Conservation (phyloP, 139 green algal genomes). For the Desmodesmus armatus region DNA sequence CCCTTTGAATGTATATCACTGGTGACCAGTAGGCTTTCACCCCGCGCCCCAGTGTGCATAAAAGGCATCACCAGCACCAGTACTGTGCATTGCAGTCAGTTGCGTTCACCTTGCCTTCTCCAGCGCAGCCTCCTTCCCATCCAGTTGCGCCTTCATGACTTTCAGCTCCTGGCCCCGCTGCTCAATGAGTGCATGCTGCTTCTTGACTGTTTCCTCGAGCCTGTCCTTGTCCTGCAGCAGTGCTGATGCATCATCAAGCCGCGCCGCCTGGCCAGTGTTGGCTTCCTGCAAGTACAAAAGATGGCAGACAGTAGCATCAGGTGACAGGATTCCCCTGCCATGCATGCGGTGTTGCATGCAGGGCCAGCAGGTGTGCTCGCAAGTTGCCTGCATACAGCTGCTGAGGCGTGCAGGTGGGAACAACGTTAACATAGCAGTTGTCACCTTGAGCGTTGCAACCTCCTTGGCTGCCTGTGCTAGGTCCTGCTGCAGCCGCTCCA, state of each 20-base stretch:
- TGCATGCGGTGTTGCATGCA: background rate
- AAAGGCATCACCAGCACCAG: background rate
- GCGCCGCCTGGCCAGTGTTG: constrained; percentile 31
- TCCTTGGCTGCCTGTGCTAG: constrained; percentile 48
- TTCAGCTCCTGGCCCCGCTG: constrained; percentile 68
- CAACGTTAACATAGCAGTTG: too few species aligned
- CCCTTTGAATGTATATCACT: too few species aligned
- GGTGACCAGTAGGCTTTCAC: too few species aligned
- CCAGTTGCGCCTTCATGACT: constrained; percentile 54
- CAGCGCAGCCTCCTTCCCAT: constrained; percentile 57
- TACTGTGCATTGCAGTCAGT: background rate
- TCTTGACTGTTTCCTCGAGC: constrained; percentile 57
- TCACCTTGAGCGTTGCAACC: constrained; percentile 53
- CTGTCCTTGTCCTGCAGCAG: constrained; percentile 65
- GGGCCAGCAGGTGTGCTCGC: background rate
- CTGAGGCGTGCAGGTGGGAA: too few species aligned
- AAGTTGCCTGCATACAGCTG: too few species aligned
- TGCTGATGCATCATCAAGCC: constrained; percentile 56
- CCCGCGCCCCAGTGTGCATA: too few species aligned
- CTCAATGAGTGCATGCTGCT: constrained; percentile 65
- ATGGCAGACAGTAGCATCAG: background rate
- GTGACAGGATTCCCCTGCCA: background rate
- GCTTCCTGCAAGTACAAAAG: background rate
- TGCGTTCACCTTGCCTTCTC: constrained; percentile 52
- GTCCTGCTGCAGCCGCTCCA: constrained; percentile 50